Evolutionary conservation across 192 early-diverging fungal species (phyloP).

Genomic region (Podila clonocystis): DNA sequence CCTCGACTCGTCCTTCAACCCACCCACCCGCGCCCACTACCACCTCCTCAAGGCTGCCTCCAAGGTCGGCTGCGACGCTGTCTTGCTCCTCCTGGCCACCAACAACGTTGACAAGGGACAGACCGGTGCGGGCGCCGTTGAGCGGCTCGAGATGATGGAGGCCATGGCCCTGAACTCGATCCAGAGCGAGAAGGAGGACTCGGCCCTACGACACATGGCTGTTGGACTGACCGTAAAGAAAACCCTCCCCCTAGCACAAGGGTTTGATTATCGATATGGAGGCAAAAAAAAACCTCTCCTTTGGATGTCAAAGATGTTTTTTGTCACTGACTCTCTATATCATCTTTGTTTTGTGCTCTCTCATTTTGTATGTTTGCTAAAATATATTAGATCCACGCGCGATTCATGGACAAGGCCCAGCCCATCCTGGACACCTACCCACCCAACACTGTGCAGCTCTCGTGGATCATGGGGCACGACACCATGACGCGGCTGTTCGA

Average conservation of each 20-base stretch:
- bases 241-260: background rate
- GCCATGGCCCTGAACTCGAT: slow-evolving; percentile 56
- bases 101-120: slow-evolving; percentile 77
- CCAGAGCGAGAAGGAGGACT: slow-evolving; percentile 30
- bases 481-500: slow-evolving; percentile 81
- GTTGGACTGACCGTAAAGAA: slow-evolving; percentile 35
- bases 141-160: slow-evolving; percentile 81
- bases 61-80: slow-evolving; percentile 63
- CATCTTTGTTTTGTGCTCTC: background rate
- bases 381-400: slow-evolving; percentile 56
- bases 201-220: slow-evolving; percentile 37
- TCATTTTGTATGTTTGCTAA: background rate
- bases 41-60: slow-evolving; percentile 60
- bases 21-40: slow-evolving; percentile 69
- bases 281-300: background rate
- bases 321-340: background rate
- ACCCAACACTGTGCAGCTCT: slow-evolving; percentile 38
- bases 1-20: slow-evolving; percentile 84
- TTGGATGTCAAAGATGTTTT: background rate
- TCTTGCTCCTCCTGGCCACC: slow-evolving; percentile 68
- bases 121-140: slow-evolving; percentile 60
- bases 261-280: background rate
- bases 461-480: slow-evolving; percentile 86
- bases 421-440: slow-evolving; percentile 46
- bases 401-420: slow-evolving; percentile 77